Conservation (phyloP, 208 protist genomes). For the Pavlovales sp. region DNA sequence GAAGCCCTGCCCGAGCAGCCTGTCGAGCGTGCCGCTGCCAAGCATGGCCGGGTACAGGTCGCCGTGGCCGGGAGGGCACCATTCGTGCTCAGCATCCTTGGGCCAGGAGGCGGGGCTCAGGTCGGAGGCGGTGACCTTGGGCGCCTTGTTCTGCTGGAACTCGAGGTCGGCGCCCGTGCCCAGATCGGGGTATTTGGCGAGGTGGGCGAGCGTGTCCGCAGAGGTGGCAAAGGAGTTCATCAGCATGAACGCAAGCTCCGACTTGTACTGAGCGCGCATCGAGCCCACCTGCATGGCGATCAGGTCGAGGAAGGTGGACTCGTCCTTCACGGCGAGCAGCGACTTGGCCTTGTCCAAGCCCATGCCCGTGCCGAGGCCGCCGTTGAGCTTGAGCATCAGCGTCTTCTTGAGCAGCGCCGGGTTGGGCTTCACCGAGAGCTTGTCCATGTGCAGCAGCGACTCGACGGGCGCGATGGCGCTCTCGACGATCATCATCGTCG, state of each 20-base stretch:
- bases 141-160: conserved; percentile 55
- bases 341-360: conserved; percentile 78
- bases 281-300: conserved; percentile 79
- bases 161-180: conserved; percentile 13
- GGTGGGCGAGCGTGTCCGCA: conserved; percentile 71
- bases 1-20: conserved; percentile 64
- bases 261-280: conserved; percentile 65
- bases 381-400: conserved; percentile 94
- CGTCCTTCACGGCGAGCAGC: conserved; percentile 82
- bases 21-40: conserved; percentile 72
- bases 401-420: background rate
- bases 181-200: conserved; percentile 13
- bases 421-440: background rate
- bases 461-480: background rate
- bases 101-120: conserved; percentile 46
- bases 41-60: conserved; percentile 92
- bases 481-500: conserved; percentile 7
- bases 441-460: background rate
- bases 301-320: conserved; percentile 95
- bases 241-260: conserved; percentile 89
- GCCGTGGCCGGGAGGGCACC: conserved; percentile 98
- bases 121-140: conserved; percentile 27
- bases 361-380: conserved; percentile 88
- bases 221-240: conserved; percentile 98
- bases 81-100: conserved; percentile 60